Base-by-base conservation (phyloP, 805 yeast species). In the Candida namnaoensis region DNA sequence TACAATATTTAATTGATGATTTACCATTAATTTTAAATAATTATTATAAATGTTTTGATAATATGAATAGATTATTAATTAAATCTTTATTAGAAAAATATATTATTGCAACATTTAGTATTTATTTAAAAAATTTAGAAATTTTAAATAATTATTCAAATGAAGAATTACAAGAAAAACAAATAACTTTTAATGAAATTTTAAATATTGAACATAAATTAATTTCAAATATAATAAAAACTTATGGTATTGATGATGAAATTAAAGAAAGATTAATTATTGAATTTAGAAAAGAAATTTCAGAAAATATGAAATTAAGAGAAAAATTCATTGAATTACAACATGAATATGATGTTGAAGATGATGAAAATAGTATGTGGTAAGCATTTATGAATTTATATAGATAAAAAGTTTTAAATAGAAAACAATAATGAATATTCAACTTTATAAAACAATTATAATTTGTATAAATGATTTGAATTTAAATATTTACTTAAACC, bases 401-500 rank as follows among this genome's bases (percentile, higher is more conserved):
- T 7, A 26, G 28, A 6, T 7, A 26, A 26, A 26, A 26, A 26
- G 8, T 6, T 8, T 8, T 26, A 26, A 8, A 26, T 10, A 10
- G 10, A 7, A 26, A 26, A 26, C 28, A 8, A 26, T 8, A 26
- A 26, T 26, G 4, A 26, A 26, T 26, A 8, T 13, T 12, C 28
- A 35, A 27, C 27, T 23, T 14, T 9, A 34, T 33, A 32, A 15
- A 14, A 34, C 23, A 41, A 23, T 12, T 11, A 7, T 30, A 30
- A 30, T 30, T 13, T 11, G 12, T 30, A 30, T 8, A 30, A 8
- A 11, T 7, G 6, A 60, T 91, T 90, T 40, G 75, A 74, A 36
- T 80, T 78, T 68, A 86, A 75, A 61, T 88, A 91, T 46, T 90
- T 69, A 45, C 95, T 82, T 13, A 80, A 61, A 6, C 75, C 44